Percentiles rank a stretch among this genome's conserved stretches.
Evolutionary conservation across 2,329 filamentous ascomycete genomes (phyloP).

Genomic region (Teratosphaeria viscida): DNA sequence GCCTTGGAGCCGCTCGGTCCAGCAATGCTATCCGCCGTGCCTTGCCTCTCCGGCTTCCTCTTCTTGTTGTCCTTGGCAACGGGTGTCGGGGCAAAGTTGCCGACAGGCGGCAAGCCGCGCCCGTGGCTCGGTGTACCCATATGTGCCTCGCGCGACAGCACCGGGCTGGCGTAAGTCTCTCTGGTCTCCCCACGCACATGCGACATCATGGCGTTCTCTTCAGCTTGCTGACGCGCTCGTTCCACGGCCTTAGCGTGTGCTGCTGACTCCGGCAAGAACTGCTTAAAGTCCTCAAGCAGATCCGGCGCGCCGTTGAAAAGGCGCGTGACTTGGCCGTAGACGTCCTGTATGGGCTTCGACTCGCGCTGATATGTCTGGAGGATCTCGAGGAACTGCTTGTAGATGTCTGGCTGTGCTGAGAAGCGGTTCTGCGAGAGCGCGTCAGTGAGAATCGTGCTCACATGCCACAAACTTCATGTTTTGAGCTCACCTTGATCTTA

Average conservation of each 20-base stretch:
- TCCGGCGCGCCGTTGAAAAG: conserved; percentile 90
- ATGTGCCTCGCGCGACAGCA: conserved; percentile 27
- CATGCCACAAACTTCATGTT: neutral
- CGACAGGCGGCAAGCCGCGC: conserved; percentile 67
- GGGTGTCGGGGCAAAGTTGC: conserved; percentile 78
- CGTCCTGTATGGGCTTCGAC: conserved; percentile 95
- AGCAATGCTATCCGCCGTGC: conserved; percentile 33
- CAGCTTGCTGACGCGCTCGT: conserved; percentile 50
- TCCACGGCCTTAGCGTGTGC: conserved; percentile 52
- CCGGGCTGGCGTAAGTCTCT: conserved; percentile 31
- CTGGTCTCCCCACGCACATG: conserved; percentile 44
- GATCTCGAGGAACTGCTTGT: conserved; percentile 98
- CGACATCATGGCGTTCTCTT: conserved; percentile 58
- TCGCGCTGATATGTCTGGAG: conserved; percentile 96
- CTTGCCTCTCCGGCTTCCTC: conserved; percentile 60
- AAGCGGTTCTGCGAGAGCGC: conserved; percentile 69
- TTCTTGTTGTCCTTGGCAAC: conserved; percentile 76
- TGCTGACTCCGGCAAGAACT: conserved; percentile 88
- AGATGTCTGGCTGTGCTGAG: conserved; percentile 91
- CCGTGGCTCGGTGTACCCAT: conserved; percentile 26
- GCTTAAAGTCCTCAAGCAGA: conserved; percentile 94
- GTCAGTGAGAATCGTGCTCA: neutral
- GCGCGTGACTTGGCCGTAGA: conserved; percentile 91
- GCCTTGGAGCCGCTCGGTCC: conserved; percentile 16
- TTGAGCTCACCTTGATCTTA: conserved; percentile 78